Base-by-base conservation (phyloP, 164 flowering plant species). In the Tetracentron sinense region DNA sequence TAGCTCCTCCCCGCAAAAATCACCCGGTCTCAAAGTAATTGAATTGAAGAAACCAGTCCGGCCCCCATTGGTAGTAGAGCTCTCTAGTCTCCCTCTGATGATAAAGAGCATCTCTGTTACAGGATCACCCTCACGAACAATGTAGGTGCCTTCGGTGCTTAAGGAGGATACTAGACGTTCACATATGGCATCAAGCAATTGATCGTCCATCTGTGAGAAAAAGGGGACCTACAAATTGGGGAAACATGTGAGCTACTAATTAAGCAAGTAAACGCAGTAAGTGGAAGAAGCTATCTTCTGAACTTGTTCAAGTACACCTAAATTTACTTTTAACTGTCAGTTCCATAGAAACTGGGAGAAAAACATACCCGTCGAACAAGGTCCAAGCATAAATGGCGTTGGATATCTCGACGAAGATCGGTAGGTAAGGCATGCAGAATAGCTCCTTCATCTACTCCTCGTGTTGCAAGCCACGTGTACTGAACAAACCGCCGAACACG, bases 201-300 rank as follows among this genome's bases (percentile, higher is more conserved):
- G 98, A 76, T 87, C 95, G 71, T 93, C 98, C 98, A 93, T 93
- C 71, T 87, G 90, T 0, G 96, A 87, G 84, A 90, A 93, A 67
- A 93, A 87, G 0, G 96, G 95, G 16, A 93, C 98, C 98, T 91
- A 82, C 65, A 69, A 69, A 73, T 38, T n/a, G 17, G 17, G 22
- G 63, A 44, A n/a, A 63, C 14, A 55, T 51, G 20, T 8, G 20
- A 11, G 8, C 14, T 38, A 38, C 3, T 59, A 33, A 16, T 7
- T 22, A 12, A 35, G 42, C 25, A 7, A 59, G n/a, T n/a, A n/a
- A n/a, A n/a, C n/a, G n/a, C n/a, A n/a, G n/a, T n/a, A n/a, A n/a
- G n/a, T n/a, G n/a, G n/a, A n/a, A n/a, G n/a, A n/a, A n/a, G n/a
- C n/a, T n/a, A n/a, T n/a, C n/a, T n/a, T n/a, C n/a, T n/a, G n/a